Percentiles rank a stretch among this genome's conserved stretches.
phyloP scores from a whole-genome alignment of 1,284 basidiomycete species.

The Ceratobasidium sp. region DNA sequence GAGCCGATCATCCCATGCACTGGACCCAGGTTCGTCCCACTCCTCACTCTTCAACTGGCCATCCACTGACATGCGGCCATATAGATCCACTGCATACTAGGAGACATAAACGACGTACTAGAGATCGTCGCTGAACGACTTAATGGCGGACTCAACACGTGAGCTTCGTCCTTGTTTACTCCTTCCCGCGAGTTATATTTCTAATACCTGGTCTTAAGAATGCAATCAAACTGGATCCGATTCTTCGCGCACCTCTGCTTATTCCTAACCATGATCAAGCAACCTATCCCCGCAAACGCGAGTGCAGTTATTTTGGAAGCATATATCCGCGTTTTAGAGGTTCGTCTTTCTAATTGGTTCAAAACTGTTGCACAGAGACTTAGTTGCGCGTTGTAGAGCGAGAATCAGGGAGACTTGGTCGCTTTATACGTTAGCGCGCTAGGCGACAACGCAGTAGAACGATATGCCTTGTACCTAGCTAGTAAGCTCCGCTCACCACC shows the following conservation, averaged over 20 bases:
- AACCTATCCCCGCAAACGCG: constrained; percentile 77
- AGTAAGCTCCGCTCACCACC: constrained; percentile 54
- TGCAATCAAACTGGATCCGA: constrained; percentile 66
- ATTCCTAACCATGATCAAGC: constrained; percentile 86
- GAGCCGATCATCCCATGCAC: constrained; percentile 36
- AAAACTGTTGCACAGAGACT: not conserved
- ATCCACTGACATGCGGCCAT: constrained; percentile 69
- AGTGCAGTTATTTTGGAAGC: constrained; percentile 89
- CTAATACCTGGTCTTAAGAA: too few species aligned
- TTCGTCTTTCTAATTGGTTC: constrained; percentile 55
- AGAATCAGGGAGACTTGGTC: constrained; percentile 88
- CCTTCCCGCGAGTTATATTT: too few species aligned
- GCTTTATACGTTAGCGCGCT: constrained; percentile 94
- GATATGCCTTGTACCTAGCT: constrained; percentile 92
- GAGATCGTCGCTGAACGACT: constrained; percentile 51
- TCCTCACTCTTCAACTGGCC: constrained; percentile 56
- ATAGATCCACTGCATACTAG: constrained; percentile 87
- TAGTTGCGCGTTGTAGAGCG: constrained; percentile 62
- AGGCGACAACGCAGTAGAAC: constrained; percentile 91
- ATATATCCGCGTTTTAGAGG: constrained; percentile 91
- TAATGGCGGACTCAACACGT: constrained; percentile 8
- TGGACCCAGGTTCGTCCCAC: constrained; percentile 37
- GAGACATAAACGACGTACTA: constrained; percentile 46
- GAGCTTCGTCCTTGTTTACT: too few species aligned
- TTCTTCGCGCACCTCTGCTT: constrained; percentile 98